Evolutionary conservation across 1,284 basidiomycete genomes (phyloP).

Genomic region (Malassezia globosa): DNA sequence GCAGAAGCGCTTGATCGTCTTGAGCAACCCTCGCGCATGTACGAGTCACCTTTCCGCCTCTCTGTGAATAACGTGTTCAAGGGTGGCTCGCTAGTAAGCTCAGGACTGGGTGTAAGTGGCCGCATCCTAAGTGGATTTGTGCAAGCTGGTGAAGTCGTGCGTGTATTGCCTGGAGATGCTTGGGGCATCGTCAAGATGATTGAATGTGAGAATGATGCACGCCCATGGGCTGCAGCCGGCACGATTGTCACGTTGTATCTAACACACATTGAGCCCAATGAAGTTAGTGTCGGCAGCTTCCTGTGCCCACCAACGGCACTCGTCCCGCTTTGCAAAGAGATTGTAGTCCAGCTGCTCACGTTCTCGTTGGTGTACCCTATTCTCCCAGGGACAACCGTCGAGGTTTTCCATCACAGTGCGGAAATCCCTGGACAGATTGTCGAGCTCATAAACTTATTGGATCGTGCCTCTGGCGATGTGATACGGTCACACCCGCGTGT

Average conservation of each 20-base stretch:
- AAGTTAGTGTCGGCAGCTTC: slow-evolving; percentile 74
- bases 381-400: slow-evolving; percentile 69
- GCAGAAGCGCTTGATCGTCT: slow-evolving; percentile 64
- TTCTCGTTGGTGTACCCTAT: slow-evolving; percentile 88
- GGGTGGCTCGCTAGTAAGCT: slow-evolving; percentile 58
- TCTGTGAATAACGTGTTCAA: slow-evolving; percentile 93
- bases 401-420: slow-evolving; percentile 78
- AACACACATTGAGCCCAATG: slow-evolving; percentile 69
- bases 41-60: slow-evolving; percentile 66
- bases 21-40: slow-evolving; percentile 63
- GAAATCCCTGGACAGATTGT: slow-evolving; percentile 79
- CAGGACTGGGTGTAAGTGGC: slow-evolving; percentile 71
- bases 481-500: slow-evolving; percentile 68
- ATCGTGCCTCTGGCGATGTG: slow-evolving; percentile 64
- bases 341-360: slow-evolving; percentile 77
- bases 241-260: slow-evolving; percentile 77
- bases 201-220: slow-evolving; percentile 65
- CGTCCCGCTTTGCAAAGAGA: slow-evolving; percentile 64
- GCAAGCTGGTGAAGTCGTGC: slow-evolving; percentile 77
- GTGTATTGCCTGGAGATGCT: slow-evolving; percentile 84
- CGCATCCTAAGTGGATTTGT: slow-evolving; percentile 74
- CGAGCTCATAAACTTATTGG: slow-evolving; percentile 65
- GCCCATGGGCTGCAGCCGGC: slow-evolving; percentile 81
- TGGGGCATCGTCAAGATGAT: slow-evolving; percentile 75
- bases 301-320: slow-evolving; percentile 60